phyloP scores from a whole-genome alignment of 371 early-diverging fungal genomes.

The Haplosporangium sp. region DNA sequence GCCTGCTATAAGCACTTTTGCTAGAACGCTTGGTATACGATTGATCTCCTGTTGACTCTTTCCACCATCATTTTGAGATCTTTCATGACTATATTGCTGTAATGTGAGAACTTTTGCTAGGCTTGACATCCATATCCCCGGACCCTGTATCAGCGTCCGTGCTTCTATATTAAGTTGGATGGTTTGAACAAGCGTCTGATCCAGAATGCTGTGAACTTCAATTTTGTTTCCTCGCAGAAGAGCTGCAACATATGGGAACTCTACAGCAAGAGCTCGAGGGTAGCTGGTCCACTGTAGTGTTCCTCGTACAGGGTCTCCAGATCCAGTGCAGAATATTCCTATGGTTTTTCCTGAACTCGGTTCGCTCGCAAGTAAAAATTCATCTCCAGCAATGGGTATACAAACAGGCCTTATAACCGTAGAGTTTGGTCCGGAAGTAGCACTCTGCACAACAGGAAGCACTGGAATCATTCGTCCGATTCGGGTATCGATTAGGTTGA shows the following conservation, averaged over 20 bases:
- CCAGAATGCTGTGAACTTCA: constrained; percentile 81
- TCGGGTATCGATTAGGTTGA: constrained; percentile 72
- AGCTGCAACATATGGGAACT: constrained; percentile 83
- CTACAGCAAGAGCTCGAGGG: constrained; percentile 75
- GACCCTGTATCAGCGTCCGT: constrained; percentile 63
- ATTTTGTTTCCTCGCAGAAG: constrained; percentile 75
- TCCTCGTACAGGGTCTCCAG: constrained; percentile 83
- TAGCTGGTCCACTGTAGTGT: constrained; percentile 82
- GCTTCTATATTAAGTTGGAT: constrained; percentile 64
- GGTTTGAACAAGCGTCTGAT: constrained; percentile 73
- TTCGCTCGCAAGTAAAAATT: constrained; percentile 81
- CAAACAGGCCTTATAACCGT: constrained; percentile 70
- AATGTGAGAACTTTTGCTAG: constrained; percentile 20
- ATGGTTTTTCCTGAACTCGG: constrained; percentile 67
- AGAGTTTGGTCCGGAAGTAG: constrained; percentile 60
- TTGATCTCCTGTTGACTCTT: constrained; percentile 19
- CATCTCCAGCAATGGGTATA: constrained; percentile 70
- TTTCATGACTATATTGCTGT: neutral
- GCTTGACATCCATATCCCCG: constrained; percentile 58
- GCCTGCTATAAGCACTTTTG: constrained; percentile 72
- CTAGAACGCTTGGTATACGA: constrained; percentile 63
- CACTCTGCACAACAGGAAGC: constrained; percentile 68
- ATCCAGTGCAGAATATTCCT: constrained; percentile 79
- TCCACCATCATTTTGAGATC: neutral
- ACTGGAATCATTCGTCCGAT: constrained; percentile 64